Conservation (phyloP, 163 green algal species). For the Volvox carteri region DNA sequence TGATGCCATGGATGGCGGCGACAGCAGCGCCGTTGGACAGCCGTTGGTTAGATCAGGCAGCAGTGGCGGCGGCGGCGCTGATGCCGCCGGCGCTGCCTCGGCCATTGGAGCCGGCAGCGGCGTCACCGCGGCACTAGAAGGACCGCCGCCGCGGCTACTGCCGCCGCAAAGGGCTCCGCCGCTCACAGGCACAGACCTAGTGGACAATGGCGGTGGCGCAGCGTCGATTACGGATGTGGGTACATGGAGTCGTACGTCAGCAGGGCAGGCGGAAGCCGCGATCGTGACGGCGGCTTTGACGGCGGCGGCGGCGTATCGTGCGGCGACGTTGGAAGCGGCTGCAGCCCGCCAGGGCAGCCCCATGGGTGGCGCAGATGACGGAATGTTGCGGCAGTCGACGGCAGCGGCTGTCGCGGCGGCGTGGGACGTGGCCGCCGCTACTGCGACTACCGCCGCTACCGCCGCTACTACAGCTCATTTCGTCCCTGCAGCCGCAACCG, state of each 20-base stretch:
- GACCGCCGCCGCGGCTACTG: neutral
- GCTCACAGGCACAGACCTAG: neutral
- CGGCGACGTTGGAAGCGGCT: neutral
- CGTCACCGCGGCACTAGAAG: too few relatives aligned
- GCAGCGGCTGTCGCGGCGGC: neutral
- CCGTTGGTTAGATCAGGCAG: neutral
- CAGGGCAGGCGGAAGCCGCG: neutral
- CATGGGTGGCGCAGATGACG: neutral
- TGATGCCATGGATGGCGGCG: too few relatives aligned
- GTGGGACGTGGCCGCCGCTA: neutral
- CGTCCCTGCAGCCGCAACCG: neutral
- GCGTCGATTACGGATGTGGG: neutral
- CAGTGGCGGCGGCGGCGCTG: neutral
- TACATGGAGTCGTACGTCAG: neutral
- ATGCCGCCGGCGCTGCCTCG: neutral
- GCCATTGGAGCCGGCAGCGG: neutral
- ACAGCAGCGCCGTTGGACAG: neutral
- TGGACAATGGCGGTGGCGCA: too few relatives aligned
- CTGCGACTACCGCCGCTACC: neutral
- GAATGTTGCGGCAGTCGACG: neutral
- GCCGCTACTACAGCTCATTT: neutral
- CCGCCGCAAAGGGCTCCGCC: neutral
- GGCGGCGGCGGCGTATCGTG: constrained; percentile 15
- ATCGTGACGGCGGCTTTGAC: constrained; percentile 29
- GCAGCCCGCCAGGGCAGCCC: neutral